Percentiles rank a stretch among this genome's conserved stretches.
Evolutionary conservation across 169 alveolate genomes (phyloP).

Genomic region (Eimeria nieschulzi): DNA sequence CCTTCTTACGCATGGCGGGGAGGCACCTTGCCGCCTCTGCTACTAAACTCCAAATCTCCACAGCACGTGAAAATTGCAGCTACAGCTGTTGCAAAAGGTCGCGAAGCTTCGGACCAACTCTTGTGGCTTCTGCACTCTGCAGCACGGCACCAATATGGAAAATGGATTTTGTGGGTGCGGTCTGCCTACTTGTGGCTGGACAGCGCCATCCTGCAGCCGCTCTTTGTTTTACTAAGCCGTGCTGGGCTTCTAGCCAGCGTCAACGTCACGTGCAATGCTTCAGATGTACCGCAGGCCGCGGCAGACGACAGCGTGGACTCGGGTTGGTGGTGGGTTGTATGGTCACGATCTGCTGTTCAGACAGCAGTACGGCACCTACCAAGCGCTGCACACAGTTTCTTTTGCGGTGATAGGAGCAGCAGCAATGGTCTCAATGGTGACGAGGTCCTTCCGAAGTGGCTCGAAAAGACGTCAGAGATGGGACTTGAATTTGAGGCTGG

Average conservation of each 20-base stretch:
- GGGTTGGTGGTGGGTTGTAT: constrained; percentile 24
- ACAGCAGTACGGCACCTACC: constrained; percentile 34
- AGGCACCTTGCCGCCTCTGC: constrained; percentile 24
- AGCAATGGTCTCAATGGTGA: not conserved
- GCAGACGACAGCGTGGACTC: not conserved
- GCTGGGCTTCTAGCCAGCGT: constrained; percentile 26
- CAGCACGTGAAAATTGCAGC: constrained; percentile 62
- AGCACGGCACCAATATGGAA: constrained; percentile 21
- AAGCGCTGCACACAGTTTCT: constrained; percentile 23
- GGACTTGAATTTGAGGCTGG: not conserved
- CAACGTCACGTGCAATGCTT: constrained; percentile 42
- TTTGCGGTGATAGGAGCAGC: not conserved
- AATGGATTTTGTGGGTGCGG: constrained; percentile 24
- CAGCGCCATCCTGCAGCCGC: constrained; percentile 27
- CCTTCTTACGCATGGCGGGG: constrained; percentile 31
- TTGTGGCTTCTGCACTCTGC: constrained; percentile 52
- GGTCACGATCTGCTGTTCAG: constrained; percentile 16
- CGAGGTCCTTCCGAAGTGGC: constrained; percentile 28
- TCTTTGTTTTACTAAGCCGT: not conserved
- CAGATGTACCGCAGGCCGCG: constrained; percentile 15
- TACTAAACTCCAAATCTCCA: constrained; percentile 52
- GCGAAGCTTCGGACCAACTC: constrained; percentile 46
- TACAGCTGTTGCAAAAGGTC: constrained; percentile 50
- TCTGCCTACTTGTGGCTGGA: constrained; percentile 1
- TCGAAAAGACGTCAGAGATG: not conserved